Base-by-base conservation (phyloP, 805 yeast genomes). In the Wickerhamiella australiensis region DNA sequence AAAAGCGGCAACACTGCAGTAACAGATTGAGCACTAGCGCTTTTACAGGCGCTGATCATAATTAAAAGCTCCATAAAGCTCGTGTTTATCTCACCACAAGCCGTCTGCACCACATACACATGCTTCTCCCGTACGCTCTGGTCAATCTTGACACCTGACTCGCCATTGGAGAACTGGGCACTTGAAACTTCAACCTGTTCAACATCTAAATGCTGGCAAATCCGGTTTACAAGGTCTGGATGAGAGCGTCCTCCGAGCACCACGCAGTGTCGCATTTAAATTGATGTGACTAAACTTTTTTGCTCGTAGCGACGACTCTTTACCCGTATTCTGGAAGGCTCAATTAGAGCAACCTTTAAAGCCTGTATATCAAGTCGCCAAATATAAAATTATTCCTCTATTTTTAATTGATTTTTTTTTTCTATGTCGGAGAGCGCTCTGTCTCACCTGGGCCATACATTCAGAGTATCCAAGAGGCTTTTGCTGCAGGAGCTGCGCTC, bases 91-190 rank as follows among this genome's bases (percentile, higher is more conserved):
- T 81, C 78, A 8, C 94, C 95, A 57, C 88, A 80, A 7, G 94
- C 94, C 22, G 80, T 74, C 65, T 87, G 96, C 46, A 88, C 74
- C 41, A 87, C 87, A 61, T 82, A 92, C 5, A 92, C 97, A 63
- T 92, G 96, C 66, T 92, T 92, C 56, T 88, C 97, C 61, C 99
- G 75, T 21, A 92, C 97, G 11, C 95, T 83, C 59, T 87, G 94
- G 49, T 75, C 74, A 50, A 92, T 77, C 50, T 81, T 82, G 52
- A 92, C 85, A 25, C 90, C 80, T 3, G 95, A 88, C 62, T 92
- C 99, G 49, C 98, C 99, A 62, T 92, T 92, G 53, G 77, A 51
- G 80, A 65, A 70, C 56, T 61, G 65, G 13, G 50, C 49, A 12
- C 63, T 70, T 42, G 71, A 70, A 15, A 82, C 84, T 23, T 73